phyloP scores from a whole-genome alignment of 2,329 filamentous ascomycete genomes.

The Fusarium agapanthi region DNA sequence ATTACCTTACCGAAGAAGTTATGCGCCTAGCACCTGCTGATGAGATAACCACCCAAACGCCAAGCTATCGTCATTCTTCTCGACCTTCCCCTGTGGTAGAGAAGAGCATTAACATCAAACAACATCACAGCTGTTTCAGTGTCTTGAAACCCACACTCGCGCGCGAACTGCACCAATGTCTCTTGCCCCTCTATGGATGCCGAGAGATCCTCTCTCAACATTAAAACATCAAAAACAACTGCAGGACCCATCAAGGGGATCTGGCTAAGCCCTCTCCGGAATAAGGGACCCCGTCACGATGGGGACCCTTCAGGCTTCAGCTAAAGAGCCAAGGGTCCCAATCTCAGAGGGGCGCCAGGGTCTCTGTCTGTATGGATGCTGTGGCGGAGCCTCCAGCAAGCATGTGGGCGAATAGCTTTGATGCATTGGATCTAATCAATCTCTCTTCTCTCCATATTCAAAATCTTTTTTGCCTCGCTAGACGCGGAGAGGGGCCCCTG shows the following conservation, averaged over 20 bases:
- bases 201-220: background rate
- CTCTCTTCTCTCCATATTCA: constrained; percentile 1
- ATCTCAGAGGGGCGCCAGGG: constrained; percentile 4
- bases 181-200: constrained; percentile 1
- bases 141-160: background rate
- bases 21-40: background rate
- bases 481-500: background rate
- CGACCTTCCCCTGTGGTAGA: background rate
- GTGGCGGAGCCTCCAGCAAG: constrained; percentile 5
- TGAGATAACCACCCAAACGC: background rate
- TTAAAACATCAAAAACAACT: background rate
- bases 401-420: constrained; percentile 28
- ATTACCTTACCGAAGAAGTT: background rate
- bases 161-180: background rate
- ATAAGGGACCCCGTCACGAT: background rate
- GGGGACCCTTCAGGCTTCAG: constrained; percentile 9
- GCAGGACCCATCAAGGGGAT: constrained; percentile 14
- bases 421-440: constrained; percentile 38
- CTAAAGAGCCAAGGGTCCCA: background rate
- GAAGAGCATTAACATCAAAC: background rate
- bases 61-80: background rate
- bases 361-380: background rate
- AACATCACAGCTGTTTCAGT: background rate
- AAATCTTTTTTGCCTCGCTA: constrained; percentile 6
- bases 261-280: constrained; percentile 12